A percentile compares a stretch with the other conserved stretches of the same genome.
Conservation (phyloP, 2,329 filamentous ascomycete species). For the Ophidiomyces ophidiicola region DNA sequence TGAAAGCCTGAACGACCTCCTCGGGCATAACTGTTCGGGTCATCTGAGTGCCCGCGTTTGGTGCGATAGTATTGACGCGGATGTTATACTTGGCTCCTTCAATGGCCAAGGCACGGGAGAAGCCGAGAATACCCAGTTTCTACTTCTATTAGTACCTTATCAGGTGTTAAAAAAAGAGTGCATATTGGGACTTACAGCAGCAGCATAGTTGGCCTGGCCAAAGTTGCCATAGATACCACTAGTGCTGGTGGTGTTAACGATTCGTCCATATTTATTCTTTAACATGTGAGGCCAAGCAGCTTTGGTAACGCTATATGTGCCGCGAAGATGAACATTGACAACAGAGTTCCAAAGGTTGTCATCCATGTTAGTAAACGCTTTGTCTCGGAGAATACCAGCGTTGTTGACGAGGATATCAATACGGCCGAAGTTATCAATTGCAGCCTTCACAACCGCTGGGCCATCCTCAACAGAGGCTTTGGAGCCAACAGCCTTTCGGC, state of each 20-base stretch:
- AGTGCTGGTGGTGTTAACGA: constrained; percentile 93
- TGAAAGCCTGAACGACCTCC: constrained; percentile 97
- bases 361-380: constrained; percentile 96
- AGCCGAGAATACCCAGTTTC: constrained; percentile 88
- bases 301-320: constrained; percentile 94
- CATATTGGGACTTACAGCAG: constrained; percentile 50
- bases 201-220: constrained; percentile 93
- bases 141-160: constrained; percentile 23
- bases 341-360: constrained; percentile 88
- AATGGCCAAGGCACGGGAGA: constrained; percentile 82
- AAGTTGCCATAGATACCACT: constrained; percentile 99
- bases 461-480: constrained; percentile 92
- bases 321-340: constrained; percentile 79
- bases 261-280: constrained; percentile 95
- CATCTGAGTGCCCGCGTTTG: constrained; percentile 93
- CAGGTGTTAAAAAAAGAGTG: constrained; percentile 21
- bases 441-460: constrained; percentile 77
- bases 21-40: constrained; percentile 88
- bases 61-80: constrained; percentile 93
- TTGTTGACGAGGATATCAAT: constrained; percentile 97
- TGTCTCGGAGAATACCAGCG: constrained; percentile 92
- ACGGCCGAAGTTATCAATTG: constrained; percentile 85
- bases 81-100: constrained; percentile 98
- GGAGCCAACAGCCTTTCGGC: constrained; percentile 81
- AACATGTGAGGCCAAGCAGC: constrained; percentile 95